Base-by-base conservation (phyloP, 805 yeast species). In the Tetrapisispora nanseiensis region DNA sequence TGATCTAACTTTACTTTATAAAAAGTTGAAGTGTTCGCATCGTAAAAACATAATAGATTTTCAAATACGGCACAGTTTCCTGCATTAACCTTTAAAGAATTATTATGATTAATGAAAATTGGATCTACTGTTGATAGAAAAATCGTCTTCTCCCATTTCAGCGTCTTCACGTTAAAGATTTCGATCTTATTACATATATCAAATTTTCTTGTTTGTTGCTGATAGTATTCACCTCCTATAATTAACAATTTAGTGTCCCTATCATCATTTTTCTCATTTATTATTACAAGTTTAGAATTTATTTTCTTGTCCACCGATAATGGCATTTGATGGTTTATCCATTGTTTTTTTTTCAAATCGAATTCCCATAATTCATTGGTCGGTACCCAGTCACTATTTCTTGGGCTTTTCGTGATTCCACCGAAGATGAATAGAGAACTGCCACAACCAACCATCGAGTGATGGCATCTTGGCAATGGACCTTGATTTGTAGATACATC, bases 301-400 rank as follows among this genome's bases (percentile, higher is more conserved):
- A 12, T 7, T 16, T 33, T 33, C n/a, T 51, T 51, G 10, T 61
- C 61, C 16, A 72, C 71, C 1, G 80, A 55, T 39, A 75, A 67
- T 0, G 56, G 38, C 2, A 35, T 30, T 7, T 6, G 3, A 24
- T 35, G 23, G 7, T 18, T 35, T 3, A 15, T 56, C 90, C 90
- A 83, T 11, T 57, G 57, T 41, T 66, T 67, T 3, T 70, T 60
- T 33, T 65, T 70, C 24, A 79, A 56, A 54, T 79, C 72, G 47
- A 80, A 74, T 48, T 72, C 72, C 92, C 94, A 84, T n/a, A 81
- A 59, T 50, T 84, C 94, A 50, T 79, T 79, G 6, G 71, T 56
- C 0, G 83, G 74, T 12, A 57, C 52, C 9, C 71, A 48, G 35
- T 65, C 66, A 37, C 63, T 56, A 11, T 56, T 57, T 20, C n/a